phyloP scores from a whole-genome alignment of 768 basidiomycete genomes.

The Leccinum subgranulosum region DNA sequence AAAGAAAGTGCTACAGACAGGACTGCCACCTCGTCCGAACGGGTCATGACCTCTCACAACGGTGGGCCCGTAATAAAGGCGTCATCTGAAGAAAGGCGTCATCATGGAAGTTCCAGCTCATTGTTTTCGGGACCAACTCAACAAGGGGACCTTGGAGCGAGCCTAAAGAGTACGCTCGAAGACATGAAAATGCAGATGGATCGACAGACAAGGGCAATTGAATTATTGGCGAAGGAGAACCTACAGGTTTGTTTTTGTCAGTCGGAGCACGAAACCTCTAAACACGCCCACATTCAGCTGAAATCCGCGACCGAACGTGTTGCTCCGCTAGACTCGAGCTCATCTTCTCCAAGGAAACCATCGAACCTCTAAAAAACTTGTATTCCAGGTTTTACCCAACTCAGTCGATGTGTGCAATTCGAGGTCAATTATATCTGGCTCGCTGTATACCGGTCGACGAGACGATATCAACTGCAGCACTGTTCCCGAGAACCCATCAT shows the following conservation, averaged over 20 bases:
- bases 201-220: slow-evolving; percentile 43
- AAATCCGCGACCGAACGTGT: slow-evolving; percentile 15
- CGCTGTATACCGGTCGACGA: background rate
- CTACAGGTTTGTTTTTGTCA: slow-evolving; percentile 34
- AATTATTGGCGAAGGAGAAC: slow-evolving; percentile 45
- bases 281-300: slow-evolving; percentile 9
- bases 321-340: slow-evolving; percentile 9
- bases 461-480: background rate
- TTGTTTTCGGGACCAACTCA: slow-evolving; percentile 13
- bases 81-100: slow-evolving; percentile 14
- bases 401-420: background rate
- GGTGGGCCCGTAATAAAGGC: slow-evolving; percentile 2
- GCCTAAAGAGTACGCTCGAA: slow-evolving; percentile 36
- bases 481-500: background rate
- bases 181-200: slow-evolving; percentile 50
- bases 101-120: slow-evolving; percentile 9
- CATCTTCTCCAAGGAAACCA: slow-evolving; percentile 17
- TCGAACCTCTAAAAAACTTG: slow-evolving; percentile 2
- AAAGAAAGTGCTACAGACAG: slow-evolving; percentile 14
- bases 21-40: slow-evolving; percentile 11
- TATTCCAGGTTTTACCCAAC: background rate
- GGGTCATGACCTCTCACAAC: slow-evolving; percentile 5
- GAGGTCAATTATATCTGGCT: background rate
- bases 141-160: slow-evolving; percentile 21
- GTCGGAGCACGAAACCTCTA: slow-evolving; percentile 1